Evolutionary conservation across 768 basidiomycete genomes (phyloP), one percentile per base, ranked within the genome.

Genomic region (Russula sp.): DNA sequence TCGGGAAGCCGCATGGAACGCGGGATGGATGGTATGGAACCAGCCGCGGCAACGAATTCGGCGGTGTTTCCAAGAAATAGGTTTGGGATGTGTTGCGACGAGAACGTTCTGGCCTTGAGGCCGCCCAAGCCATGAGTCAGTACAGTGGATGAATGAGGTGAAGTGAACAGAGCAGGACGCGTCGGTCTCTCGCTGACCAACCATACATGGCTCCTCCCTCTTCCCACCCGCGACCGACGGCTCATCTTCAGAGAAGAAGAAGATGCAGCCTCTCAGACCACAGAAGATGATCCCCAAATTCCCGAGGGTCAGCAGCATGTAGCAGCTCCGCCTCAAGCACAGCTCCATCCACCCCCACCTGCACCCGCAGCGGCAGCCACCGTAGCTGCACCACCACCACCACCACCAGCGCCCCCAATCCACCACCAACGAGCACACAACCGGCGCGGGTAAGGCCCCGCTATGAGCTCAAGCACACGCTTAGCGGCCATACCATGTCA

Each of bases 271-370:
- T 92, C 90, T 6, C 89, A 92, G 69, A 89, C 89, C 0, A 92
- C 90, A 4, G 90, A 92, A 75, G 90, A 92, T 67, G 90, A 92
- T 61, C 89, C 88, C 22, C 86, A 89, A 72, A 77, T 90, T 8
- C 89, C 88, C 3, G 83, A 87, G 69, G 80, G 83, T 54, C 80
- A 80, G 53, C 80, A 80, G 53, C 76, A 78, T 44, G 77, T 79
- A 0, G 73, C 79, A 0, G 73, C 75, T 11, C 74, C 81, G n/a
- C 72, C 76, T 30, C 72, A 76, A 4, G 76, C 77, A 24, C 72
- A 76, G 34, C 77, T 74, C 58, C 75, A 71, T 46, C 70, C 73
- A 34, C 73, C 72, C 34, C 72, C 69, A 34, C 75, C 72, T 16
- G 14, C 18, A 0, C 22, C 38, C 1, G 34, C 42, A 36, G 75